Evolutionary conservation across 208 protist species (phyloP).

Genomic region (Trypanosoma rangeli): DNA sequence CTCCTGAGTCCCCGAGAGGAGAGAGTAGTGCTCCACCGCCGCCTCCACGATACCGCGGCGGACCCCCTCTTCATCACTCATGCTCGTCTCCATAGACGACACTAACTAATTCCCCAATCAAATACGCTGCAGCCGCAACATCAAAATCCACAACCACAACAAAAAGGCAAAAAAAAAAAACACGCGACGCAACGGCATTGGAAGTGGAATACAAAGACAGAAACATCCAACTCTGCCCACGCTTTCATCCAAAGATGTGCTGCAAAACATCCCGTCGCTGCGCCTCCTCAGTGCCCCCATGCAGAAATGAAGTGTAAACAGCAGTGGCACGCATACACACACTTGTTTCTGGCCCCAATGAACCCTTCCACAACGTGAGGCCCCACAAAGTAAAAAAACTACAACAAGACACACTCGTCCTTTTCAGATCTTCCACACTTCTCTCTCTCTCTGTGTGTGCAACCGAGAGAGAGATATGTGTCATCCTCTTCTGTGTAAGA

Average conservation of each 20-base stretch:
- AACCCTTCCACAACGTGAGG: neutral
- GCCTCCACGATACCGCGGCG: constrained; percentile 61
- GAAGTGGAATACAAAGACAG: neutral
- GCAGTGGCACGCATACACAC: neutral
- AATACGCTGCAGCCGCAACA: neutral
- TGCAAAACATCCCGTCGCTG: neutral
- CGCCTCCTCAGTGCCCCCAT: neutral
- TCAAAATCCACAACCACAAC: too few relatives aligned
- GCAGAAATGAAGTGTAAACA: neutral
- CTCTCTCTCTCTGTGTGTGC: neutral
- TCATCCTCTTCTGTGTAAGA: neutral
- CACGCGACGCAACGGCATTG: constrained; percentile 6
- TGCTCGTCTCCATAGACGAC: constrained; percentile 17
- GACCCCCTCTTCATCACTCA: constrained; percentile 47
- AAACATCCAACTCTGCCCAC: neutral
- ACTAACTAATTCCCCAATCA: neutral
- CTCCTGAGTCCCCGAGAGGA: constrained; percentile 56
- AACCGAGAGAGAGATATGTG: neutral
- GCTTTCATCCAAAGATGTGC: neutral
- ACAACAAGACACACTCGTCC: neutral
- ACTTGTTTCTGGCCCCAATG: neutral
- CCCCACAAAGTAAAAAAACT: neutral
- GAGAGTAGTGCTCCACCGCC: constrained; percentile 63
- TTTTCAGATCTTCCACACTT: too few relatives aligned
- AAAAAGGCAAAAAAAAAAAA: constrained; percentile 16